A percentile compares a stretch with the other conserved stretches of the same genome.
Conservation (phyloP, 768 basidiomycete genomes). For the Amanita thiersii region DNA sequence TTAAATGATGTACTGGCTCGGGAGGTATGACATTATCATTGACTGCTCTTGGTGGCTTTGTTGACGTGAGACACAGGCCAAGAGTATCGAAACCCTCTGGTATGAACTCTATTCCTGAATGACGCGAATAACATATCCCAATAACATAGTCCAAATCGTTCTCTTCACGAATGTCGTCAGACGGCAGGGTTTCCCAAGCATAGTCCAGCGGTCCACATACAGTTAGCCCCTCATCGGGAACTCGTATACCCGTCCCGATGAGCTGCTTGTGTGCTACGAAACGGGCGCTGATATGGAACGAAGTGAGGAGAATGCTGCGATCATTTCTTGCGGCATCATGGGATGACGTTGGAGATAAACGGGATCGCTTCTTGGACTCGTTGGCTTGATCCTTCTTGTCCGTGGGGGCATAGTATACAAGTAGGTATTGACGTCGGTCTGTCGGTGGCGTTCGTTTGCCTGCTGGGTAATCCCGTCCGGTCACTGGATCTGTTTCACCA, state of each 20-base stretch:
- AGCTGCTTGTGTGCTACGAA: constrained; percentile 68
- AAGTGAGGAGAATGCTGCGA: constrained; percentile 43
- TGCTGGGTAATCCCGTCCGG: constrained; percentile 18
- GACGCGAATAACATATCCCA: constrained; percentile 53
- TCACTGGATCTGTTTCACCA: constrained; percentile 52
- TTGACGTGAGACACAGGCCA: constrained; percentile 47
- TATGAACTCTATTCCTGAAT: constrained; percentile 69
- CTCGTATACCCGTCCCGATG: constrained; percentile 62
- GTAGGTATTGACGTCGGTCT: constrained; percentile 54
- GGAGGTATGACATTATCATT: constrained; percentile 32
- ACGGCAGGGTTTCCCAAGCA: constrained; percentile 39
- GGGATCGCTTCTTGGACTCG: constrained; percentile 6
- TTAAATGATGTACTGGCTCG: constrained; percentile 37
- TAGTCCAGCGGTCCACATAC: constrained; percentile 53
- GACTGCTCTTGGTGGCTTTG: constrained; percentile 15
- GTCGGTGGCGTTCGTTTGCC: constrained; percentile 30
- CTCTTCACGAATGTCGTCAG: constrained; percentile 25
- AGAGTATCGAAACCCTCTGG: constrained; percentile 72
- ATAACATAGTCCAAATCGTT: constrained; percentile 35
- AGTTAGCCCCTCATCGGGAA: constrained; percentile 64
- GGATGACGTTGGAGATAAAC: background rate
- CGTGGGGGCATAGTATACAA: constrained; percentile 56
- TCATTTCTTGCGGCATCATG: constrained; percentile 22
- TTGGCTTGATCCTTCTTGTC: constrained; percentile 7
- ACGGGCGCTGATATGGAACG: constrained; percentile 70